Evolutionary conservation across 2,329 filamentous ascomycete genomes (phyloP).

Genomic region (Botrytis medusae): DNA sequence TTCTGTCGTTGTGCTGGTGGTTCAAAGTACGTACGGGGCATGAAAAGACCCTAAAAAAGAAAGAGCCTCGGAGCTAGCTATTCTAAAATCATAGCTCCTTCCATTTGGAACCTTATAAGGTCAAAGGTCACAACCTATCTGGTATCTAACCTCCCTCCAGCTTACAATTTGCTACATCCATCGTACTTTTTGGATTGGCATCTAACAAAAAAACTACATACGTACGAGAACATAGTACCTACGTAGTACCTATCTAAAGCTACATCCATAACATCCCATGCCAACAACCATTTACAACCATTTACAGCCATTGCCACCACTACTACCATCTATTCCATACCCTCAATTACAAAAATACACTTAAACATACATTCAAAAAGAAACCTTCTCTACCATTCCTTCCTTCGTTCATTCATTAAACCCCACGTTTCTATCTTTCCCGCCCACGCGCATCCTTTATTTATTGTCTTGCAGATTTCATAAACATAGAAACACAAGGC

Average conservation of each 20-base stretch:
- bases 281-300: no score
- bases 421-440: slow-evolving; percentile 19
- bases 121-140: background rate
- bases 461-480: slow-evolving; percentile 22
- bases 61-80: slow-evolving; percentile 12
- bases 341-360: background rate
- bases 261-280: background rate
- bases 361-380: background rate
- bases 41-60: background rate
- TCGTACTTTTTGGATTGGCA: background rate
- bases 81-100: background rate
- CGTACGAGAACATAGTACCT: no score
- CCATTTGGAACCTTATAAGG: background rate
- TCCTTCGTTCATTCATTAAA: slow-evolving; percentile 15
- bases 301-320: no score
- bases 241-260: background rate
- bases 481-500: slow-evolving; percentile 23
- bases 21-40: background rate
- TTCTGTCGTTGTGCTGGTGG: background rate
- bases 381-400: background rate
- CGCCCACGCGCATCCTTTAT: slow-evolving; percentile 10
- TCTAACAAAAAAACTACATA: background rate
- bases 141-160: background rate
- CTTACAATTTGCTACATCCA: background rate
- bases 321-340: background rate